Percentiles rank a stretch among this genome's conserved stretches.
These are phyloP conservation scores for Lentithecium fluviatile DNA, from an alignment of 495 filamentous ascomycete genomes.

Conservation along the genomic window DNA sequence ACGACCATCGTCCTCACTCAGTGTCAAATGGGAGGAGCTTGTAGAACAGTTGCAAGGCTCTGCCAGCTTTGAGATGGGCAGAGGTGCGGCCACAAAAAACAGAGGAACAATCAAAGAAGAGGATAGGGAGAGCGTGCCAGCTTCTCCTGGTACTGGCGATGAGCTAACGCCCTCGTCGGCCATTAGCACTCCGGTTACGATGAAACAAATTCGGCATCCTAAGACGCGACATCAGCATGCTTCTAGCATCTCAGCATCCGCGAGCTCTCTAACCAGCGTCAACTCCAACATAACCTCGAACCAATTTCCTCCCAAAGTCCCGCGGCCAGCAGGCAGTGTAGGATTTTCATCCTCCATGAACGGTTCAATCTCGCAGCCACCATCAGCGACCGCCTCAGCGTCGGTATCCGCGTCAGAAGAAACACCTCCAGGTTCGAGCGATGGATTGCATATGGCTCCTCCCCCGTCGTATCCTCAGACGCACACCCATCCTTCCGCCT, in stretches of 20 bases:
- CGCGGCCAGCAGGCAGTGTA: slow-evolving; percentile 5
- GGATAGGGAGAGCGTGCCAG: not conserved
- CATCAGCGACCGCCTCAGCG: slow-evolving; percentile 28
- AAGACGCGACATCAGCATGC: slow-evolving; percentile 19
- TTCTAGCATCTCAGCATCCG: slow-evolving; percentile 25
- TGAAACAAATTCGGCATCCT: slow-evolving; percentile 17
- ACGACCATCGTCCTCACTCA: slow-evolving; percentile 58
- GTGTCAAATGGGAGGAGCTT: slow-evolving; percentile 69
- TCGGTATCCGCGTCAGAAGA: slow-evolving; percentile 29
- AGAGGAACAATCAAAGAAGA: slow-evolving; percentile 10
- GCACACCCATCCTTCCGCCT: slow-evolving; percentile 9
- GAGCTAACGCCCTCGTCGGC: slow-evolving; percentile 21
- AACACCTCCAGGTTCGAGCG: slow-evolving; percentile 29
- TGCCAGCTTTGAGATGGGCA: slow-evolving; percentile 24
- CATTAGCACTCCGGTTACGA: slow-evolving; percentile 30
- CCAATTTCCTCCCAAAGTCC: slow-evolving; percentile 8
- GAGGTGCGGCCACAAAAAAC: slow-evolving; percentile 18
- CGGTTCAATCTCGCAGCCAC: slow-evolving; percentile 14
- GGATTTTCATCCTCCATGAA: slow-evolving; percentile 4
- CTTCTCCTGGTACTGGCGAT: slow-evolving; percentile 9
- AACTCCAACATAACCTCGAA: slow-evolving; percentile 14
- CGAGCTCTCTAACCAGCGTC: slow-evolving; percentile 24
- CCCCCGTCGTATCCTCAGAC: not conserved
- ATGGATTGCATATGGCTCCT: slow-evolving; percentile 24
- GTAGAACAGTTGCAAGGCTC: slow-evolving; percentile 59